Base-by-base conservation (phyloP, 2,329 filamentous ascomycete genomes). In the Coniosporium tulheliwenetii region DNA sequence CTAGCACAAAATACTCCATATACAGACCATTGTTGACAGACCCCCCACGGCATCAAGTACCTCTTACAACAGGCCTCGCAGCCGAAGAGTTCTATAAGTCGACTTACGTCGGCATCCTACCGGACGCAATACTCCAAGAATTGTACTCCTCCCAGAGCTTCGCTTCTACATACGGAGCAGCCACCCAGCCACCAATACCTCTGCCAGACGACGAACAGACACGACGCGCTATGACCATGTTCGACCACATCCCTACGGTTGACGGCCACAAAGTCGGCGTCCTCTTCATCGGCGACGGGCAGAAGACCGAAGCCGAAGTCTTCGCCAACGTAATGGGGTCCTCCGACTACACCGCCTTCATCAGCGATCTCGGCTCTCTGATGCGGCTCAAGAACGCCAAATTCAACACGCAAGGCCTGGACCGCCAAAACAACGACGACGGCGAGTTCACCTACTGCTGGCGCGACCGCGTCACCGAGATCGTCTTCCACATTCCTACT, bases 251-350 rank as follows among this genome's bases (percentile, higher is more conserved):
- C 48, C 81, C 89, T 32, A 87, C 85, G 8, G 80, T 98, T 4
- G 91, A 98, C 59, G 86, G 86, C 5, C 86, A 96, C 67, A 95
- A 94, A 60, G 81, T 94, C 35, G 91, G 91, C 12, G 81, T 98
- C 15, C 79, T 98, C 34, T 98, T 95, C 59, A 81, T 96, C 47
- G 86, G 82, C 41, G 80, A 93, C 51, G 81, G 81, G 5, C 91
- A 98, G 60, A 85, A 75, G 1, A 64, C 78, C 1, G 91, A 96
- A 58, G 66, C 70, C 1, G 85, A 93, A 42, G 94, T 96, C 31
- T 70, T 98, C 26, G 74, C 81, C 50, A 98, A 98, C 49, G 77
- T 83, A 3, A 79, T 77, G 29, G 91, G 91, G 19, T 93, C 85
- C 47, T 75, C 77, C 36, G 87, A 94, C 52, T 98, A 95, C 53